Conservation (phyloP, 805 yeast species). For the Hanseniaspora jakobsenii region DNA sequence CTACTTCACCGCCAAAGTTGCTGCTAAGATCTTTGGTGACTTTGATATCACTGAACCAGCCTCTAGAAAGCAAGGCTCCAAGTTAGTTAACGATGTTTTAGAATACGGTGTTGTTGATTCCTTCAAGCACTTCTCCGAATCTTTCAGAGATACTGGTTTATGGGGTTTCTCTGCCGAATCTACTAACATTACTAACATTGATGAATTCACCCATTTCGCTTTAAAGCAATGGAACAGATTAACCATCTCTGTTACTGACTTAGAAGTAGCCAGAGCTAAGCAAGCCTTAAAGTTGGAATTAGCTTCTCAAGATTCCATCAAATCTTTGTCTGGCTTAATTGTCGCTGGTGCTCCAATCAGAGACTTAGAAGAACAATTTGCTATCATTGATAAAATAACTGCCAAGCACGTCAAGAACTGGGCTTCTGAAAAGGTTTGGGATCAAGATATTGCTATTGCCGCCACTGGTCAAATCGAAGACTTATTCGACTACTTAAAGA, state of each 20-base stretch:
- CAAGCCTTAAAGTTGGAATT: slow-evolving; percentile 54
- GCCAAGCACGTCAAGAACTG: slow-evolving; percentile 51
- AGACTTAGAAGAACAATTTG: slow-evolving; percentile 47
- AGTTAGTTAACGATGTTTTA: slow-evolving; percentile 54
- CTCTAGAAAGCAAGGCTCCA: slow-evolving; percentile 51
- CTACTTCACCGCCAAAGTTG: slow-evolving; percentile 61
- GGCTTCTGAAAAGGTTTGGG: slow-evolving; percentile 71
- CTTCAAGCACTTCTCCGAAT: slow-evolving; percentile 57
- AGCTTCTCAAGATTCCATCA: slow-evolving; percentile 38
- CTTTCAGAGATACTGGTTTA: slow-evolving; percentile 67
- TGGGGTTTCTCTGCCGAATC: slow-evolving; percentile 71
- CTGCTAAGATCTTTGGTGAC: slow-evolving; percentile 49
- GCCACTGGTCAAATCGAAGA: slow-evolving; percentile 82
- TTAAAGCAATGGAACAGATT: slow-evolving; percentile 82
- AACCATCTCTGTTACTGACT: slow-evolving; percentile 58
- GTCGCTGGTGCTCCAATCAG: slow-evolving; percentile 44
- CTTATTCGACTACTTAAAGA: slow-evolving; percentile 70
- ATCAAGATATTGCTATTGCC: slow-evolving; percentile 70
- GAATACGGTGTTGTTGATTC: slow-evolving; percentile 64
- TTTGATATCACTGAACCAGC: slow-evolving; percentile 44
- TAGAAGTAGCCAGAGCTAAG: slow-evolving; percentile 71
- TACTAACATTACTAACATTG: slow-evolving; percentile 47
- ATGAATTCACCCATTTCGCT: slow-evolving; percentile 69
- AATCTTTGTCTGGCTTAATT: slow-evolving; percentile 35
- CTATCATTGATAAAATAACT: slow-evolving; percentile 51